These are phyloP conservation scores for Suhomyces wounanorum DNA, from an alignment of 1,139 yeast genomes.

Conservation along the genomic window DNA sequence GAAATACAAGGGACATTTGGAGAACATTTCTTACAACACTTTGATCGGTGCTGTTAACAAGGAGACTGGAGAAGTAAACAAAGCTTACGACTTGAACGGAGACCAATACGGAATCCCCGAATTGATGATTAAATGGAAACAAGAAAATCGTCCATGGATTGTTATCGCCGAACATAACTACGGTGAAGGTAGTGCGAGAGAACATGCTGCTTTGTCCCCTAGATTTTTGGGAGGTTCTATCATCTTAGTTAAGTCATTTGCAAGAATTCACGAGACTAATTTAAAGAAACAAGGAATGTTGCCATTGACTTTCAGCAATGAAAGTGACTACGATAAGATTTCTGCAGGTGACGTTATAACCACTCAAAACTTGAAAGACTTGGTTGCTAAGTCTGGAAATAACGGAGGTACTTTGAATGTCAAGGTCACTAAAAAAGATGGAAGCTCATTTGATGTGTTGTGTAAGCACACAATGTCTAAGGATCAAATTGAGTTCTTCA, in stretches of 20 bases:
- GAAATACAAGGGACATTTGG: slow-evolving; percentile 96
- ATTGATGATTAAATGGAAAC: slow-evolving; percentile 93
- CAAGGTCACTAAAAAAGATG: slow-evolving; percentile 73
- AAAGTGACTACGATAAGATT: slow-evolving; percentile 81
- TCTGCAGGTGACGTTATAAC: slow-evolving; percentile 76
- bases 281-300: slow-evolving; percentile 84
- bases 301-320: slow-evolving; percentile 89
- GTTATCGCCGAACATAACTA: slow-evolving; percentile 97
- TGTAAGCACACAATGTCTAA: slow-evolving; percentile 95
- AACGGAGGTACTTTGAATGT: slow-evolving; percentile 81
- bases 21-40: slow-evolving; percentile 92
- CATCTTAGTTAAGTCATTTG: slow-evolving; percentile 91
- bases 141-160: slow-evolving; percentile 82
- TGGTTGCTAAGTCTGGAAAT: slow-evolving; percentile 79
- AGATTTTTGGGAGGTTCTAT: slow-evolving; percentile 89
- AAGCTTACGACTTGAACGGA: slow-evolving; percentile 86
- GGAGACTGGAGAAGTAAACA: slow-evolving; percentile 94
- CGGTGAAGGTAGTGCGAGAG: slow-evolving; percentile 99
- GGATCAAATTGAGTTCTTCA: slow-evolving; percentile 94
- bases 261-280: slow-evolving; percentile 74
- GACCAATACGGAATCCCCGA: slow-evolving; percentile 84
- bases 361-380: slow-evolving; percentile 74
- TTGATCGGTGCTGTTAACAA: slow-evolving; percentile 95
- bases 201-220: slow-evolving; percentile 96
- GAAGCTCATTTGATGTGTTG: slow-evolving; percentile 66